Evolutionary conservation across 2,329 filamentous ascomycete genomes (phyloP), one percentile per base, ranked within the genome.

Genomic region (Scedosporium minutisporum): DNA sequence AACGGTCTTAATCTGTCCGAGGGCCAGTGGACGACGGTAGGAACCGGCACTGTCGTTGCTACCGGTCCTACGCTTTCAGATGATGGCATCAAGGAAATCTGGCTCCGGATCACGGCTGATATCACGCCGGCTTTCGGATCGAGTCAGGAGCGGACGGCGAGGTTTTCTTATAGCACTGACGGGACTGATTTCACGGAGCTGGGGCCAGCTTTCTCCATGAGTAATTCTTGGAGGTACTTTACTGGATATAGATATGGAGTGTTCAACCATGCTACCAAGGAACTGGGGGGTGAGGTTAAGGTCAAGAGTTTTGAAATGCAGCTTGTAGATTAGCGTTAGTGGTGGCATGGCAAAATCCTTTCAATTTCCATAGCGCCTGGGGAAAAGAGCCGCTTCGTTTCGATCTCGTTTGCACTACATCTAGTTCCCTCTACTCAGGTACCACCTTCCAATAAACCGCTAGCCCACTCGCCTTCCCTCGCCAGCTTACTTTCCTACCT

Each of bases 161-260:
- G 41, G 25, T 63, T 70, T 33, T 73, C 70, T 21, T 82, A 80
- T 65, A 81, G 78, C 62, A 69, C 70, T 0, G 75, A 82, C 62
- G 79, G 79, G 0, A 65, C 66, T 4, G 71, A 44, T 0, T 81
- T 77, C 42, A 69, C 65, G 4, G 63, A 66, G 6, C 65, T 81
- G 1, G 79, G 78, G 0, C 65, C 58, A 4, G 64, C 67, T 0
- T 75, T 72, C 18, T 66, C 67, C 1, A 64, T 81, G 65, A 73
- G 70, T 64, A 77, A 68, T 25, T 69, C 73, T 23, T 80, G 77
- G 77, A 64, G 71, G 12, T 78, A 75, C 68, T 82, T 80, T 62
- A 74, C 79, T 67, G 80, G 77, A 0, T 81, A 80, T 65, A 72
- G 79, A 0, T 82, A 72, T 66, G 79, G 73, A 0, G 75, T 81